Base-by-base conservation (phyloP, 345 rosid species). In the Moringa oleifera region DNA sequence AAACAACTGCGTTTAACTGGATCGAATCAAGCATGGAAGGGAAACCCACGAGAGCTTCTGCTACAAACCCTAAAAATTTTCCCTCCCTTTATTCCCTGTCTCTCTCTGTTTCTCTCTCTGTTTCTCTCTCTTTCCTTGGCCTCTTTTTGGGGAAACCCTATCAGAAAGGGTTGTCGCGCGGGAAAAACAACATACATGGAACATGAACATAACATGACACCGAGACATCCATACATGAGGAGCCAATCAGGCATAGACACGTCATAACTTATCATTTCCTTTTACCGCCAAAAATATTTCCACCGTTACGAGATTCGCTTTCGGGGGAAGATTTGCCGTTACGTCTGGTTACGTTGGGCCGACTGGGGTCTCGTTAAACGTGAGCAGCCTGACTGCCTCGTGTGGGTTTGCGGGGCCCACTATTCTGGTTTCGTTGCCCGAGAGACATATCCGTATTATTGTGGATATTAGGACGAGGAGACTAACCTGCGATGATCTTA, bases 251-350 rank as follows among this genome's bases (percentile, higher is more conserved):
- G 11, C 0, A 0, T 20, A 33, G 71, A 65, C 78, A 74, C 78
- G 71, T 74, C 61, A 51, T 52, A 33, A 36, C 0, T 24, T 46
- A 4, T 64, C 53, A 57, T 63, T 66, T 57, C 54, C 16, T 69
- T 55, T 69, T 74, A 69, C 78, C 78, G 78, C 78, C 78, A 69
- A 69, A 69, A 65, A 46, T 57, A 33, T 17, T 69, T 10, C 70
- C 58, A 69, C 71, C 61, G 77, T 64, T 69, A 63, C 77, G 77
- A 64, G 64, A 73, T 10, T 53, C 57, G 58, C 53, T 13, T 61
- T 58, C 57, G 25, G 71, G 62, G 66, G 58, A 60, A 67, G 69
- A 68, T 68, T 73, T 73, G 23, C 77, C 73, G 77, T 68, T 23
- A 73, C 69, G 56, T 62, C 60, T 68, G 12, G 73, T 73, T 68